Conservation (phyloP, 495 filamentous ascomycete species). For the Aspergillus sclerotioniger region DNA sequence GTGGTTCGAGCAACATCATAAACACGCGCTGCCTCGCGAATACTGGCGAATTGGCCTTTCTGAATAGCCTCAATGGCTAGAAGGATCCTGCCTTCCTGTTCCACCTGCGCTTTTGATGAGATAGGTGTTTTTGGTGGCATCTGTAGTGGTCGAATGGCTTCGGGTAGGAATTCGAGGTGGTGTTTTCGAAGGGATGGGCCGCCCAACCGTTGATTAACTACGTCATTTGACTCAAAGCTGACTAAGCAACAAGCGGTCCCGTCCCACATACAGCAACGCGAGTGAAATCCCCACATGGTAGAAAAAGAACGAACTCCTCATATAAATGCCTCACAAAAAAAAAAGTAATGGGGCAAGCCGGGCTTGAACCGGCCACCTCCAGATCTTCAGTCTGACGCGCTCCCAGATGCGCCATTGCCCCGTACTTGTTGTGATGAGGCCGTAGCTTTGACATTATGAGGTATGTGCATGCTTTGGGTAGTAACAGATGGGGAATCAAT, state of each 20-base stretch:
- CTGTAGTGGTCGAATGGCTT: not conserved
- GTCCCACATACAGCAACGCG: too few species aligned
- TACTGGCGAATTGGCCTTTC: not conserved
- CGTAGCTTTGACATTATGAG: not conserved
- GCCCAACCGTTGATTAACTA: too few species aligned
- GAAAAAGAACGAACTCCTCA: not conserved
- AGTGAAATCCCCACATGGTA: not conserved
- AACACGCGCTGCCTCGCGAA: not conserved
- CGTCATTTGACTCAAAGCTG: too few species aligned
- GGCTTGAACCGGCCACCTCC: not conserved
- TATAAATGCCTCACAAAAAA: not conserved
- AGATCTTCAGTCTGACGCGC: constrained; percentile 1
- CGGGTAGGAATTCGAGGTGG: not conserved
- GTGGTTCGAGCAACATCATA: not conserved
- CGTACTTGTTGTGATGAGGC: not conserved
- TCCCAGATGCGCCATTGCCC: not conserved
- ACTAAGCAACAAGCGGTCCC: too few species aligned
- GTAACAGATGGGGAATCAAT: too few species aligned
- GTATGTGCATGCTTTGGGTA: not conserved
- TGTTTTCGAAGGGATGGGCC: too few species aligned
- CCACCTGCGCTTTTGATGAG: not conserved
- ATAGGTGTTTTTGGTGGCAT: not conserved
- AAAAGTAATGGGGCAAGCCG: not conserved
- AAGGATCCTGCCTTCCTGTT: not conserved
- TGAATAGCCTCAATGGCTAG: not conserved